phyloP scores from a whole-genome alignment of 1,284 basidiomycete species.

The Boletellus deceptivus region DNA sequence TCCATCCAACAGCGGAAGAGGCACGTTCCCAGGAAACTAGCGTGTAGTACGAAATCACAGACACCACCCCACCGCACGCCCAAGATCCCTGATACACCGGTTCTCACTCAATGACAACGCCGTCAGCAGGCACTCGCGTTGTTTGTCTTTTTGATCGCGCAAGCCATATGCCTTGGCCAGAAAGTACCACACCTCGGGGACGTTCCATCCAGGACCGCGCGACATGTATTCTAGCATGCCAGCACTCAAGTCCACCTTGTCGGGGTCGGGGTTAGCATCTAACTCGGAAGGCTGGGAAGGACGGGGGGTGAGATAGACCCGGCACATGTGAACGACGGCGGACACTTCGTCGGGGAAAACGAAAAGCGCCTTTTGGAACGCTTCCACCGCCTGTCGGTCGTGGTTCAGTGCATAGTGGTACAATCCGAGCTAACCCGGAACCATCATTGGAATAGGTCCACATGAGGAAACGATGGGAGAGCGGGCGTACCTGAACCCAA shows the following conservation, averaged over 20 bases:
- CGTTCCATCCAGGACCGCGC: constrained; percentile 77
- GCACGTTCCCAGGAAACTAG: too few species aligned
- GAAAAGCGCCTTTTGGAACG: constrained; percentile 83
- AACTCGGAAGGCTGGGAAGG: constrained; percentile 26
- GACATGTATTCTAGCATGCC: constrained; percentile 64
- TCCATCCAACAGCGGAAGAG: too few species aligned
- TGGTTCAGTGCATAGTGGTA: constrained; percentile 65
- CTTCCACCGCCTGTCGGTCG: constrained; percentile 62
- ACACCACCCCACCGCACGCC: constrained; percentile 68
- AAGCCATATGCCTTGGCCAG: constrained; percentile 76
- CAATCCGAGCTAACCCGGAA: constrained; percentile 60
- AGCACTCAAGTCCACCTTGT: constrained; percentile 71
- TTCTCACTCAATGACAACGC: constrained; percentile 75
- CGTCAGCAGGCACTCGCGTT: constrained; percentile 71
- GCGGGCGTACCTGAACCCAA: constrained; percentile 81
- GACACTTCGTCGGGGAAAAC: constrained; percentile 74
- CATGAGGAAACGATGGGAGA: not conserved
- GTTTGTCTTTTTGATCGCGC: constrained; percentile 68
- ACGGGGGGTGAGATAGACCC: constrained; percentile 56
- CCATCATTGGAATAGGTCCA: not conserved
- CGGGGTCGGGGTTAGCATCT: constrained; percentile 35
- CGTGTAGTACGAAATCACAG: constrained; percentile 38
- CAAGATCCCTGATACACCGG: constrained; percentile 62
- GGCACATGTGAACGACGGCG: constrained; percentile 74
- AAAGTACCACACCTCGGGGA: constrained; percentile 90